Base-by-base conservation (phyloP, 192 early-diverging fungal species). In the Polychytrium aggregatum region DNA sequence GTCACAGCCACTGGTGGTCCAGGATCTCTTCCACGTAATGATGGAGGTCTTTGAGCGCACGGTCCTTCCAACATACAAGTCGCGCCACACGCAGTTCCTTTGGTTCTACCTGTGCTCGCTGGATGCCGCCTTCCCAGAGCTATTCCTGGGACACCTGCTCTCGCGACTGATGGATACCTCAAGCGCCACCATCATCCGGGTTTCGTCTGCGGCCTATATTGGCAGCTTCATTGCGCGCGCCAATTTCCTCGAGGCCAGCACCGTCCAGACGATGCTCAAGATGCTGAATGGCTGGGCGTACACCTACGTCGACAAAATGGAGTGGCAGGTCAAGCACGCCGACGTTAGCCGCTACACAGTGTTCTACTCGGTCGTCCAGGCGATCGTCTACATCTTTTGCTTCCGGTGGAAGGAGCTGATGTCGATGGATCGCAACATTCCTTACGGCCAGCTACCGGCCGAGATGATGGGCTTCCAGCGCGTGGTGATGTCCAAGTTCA, bases 361-460 rank as follows among this genome's bases (percentile, higher is more conserved):
- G 36, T 92, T 98, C 52, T 98, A 92, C 54, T 72, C 83, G 1
- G 72, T 83, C 9, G 79, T 90, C 2, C 90, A 96, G 49, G 85
- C 90, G 0, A 46, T 87, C n/a, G 60, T 98, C 39, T 98, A 96
- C 57, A 76, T 92, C 11, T 96, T 94, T 50, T 94, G 90, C 64
- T 98, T 92, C 64, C 76, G 90, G 7, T 96, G 92, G 91, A 77
- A 76, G 47, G 78, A 89, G 48, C 57, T 98, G 33, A 72, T 81
- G 25, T 45, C 67, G 57, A 48, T 40, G 45, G 44, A 14, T 20
- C 41, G 31, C 20, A 20, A 25, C 39, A 34, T 39, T 59, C 51
- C 13, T 25, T 62, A 63, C 28, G 66, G 70, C 10, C 38, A 50
- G 46, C 39, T 72, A 11, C 71, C 71, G 2, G 50, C 50, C 0